Evolutionary conservation across 768 basidiomycete species (phyloP), one percentile per base, ranked within the genome.

Genomic region (Tremella mesenterica): DNA sequence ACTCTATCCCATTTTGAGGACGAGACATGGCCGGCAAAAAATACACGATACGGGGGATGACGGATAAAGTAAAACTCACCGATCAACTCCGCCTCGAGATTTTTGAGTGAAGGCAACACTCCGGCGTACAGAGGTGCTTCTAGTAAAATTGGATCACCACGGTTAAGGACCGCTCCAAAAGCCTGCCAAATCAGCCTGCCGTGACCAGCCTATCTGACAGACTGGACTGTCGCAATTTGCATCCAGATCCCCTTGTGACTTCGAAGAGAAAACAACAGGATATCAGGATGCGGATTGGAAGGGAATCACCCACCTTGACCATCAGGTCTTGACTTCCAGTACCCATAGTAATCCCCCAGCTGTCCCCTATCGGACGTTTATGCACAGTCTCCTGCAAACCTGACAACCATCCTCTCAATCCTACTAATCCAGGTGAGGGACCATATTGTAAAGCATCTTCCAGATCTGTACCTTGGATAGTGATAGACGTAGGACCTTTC

Each of bases 261-360:
- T 8, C 20, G 30, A 23, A 33, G 28, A 30, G 13, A n/a, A 44
- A 7, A 7, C 9, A 50, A n/a, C n/a, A n/a, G n/a, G n/a, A n/a
- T n/a, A n/a, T n/a, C n/a, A n/a, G n/a, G n/a, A n/a, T n/a, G n/a
- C n/a, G n/a, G n/a, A n/a, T n/a, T n/a, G n/a, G n/a, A n/a, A 2
- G 39, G 43, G 53, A 52, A 30, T 14, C 0, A 60, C 76, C 3
- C 49, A 86, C 89, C 80, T 92, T 95, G 75, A 79, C 85, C 46
- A 96, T 81, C 59, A 89, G 69, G 76, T 95, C 90, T 73, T 95
- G 92, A 39, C 86, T 87, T 10, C 92, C 92, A 34, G 79, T 78
- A 1, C 91, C 89, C 9, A 95, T 75, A 36, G 81, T 83, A 9
- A 91, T 70, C 38, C 77, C 76, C 90, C 91, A 97, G n/a, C n/a